phyloP scores from a whole-genome alignment of 768 basidiomycete genomes.

The Multifurca ochricompacta region DNA sequence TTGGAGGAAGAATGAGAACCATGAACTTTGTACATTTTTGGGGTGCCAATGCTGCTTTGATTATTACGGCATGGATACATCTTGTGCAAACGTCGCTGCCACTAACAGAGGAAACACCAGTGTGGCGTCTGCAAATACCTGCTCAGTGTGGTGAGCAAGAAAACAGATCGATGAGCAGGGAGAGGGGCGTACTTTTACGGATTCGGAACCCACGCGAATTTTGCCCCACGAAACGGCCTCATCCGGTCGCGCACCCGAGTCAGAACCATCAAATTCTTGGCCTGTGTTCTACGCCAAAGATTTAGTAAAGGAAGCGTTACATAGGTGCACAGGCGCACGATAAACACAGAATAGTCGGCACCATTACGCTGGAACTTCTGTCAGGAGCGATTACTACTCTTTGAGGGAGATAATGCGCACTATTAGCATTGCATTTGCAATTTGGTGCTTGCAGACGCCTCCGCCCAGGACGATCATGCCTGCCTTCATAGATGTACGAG shows the following conservation, averaged over 20 bases:
- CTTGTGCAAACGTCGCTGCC: conserved; percentile 83
- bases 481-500: conserved; percentile 76
- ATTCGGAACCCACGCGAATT: conserved; percentile 77
- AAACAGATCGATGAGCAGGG: too few species aligned
- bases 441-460: conserved; percentile 98
- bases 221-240: conserved; percentile 99
- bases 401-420: conserved; percentile 38
- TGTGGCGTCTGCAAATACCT: conserved; percentile 94
- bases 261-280: conserved; percentile 98
- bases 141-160: neutral
- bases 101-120: conserved; percentile 93
- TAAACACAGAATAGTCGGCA: conserved; percentile 94
- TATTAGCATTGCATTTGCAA: conserved; percentile 99
- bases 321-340: conserved; percentile 43
- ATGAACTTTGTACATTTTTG: conserved; percentile 24
- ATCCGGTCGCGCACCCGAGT: conserved; percentile 93
- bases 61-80: conserved; percentile 25
- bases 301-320: neutral
- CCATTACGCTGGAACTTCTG: conserved; percentile 71
- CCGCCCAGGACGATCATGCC: conserved; percentile 99
- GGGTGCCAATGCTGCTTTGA: conserved; percentile 23
- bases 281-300: conserved; percentile 71
- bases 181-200: conserved; percentile 58
- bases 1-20: neutral
- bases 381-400: conserved; percentile 13